Base-by-base conservation (phyloP, 306 rosid genomes). In the Senna tora region DNA sequence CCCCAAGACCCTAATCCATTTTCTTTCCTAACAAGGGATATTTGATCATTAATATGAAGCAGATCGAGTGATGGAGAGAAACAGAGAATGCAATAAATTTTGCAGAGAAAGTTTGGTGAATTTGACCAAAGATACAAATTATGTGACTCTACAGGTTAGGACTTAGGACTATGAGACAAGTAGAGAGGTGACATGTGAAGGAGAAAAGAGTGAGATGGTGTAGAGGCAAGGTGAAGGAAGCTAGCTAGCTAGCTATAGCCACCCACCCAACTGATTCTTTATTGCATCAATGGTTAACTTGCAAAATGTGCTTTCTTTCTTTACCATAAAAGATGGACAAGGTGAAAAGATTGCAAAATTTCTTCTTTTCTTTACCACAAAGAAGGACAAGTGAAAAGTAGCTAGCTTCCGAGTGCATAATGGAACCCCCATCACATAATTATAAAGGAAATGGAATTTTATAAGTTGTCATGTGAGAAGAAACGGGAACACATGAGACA, bases 391-490 rank as follows among this genome's bases (percentile, higher is more conserved):
- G 65, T 39, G 7, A 63, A 63, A 73, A 53, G 61, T 55, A 57
- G 39, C 25, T 55, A 57, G 39, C 25, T 59, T 59, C 15, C 45
- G 7, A 16, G 57, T 28, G 22, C 7, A 10, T 34, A 79, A 20
- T 67, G 30, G 5, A 39, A 57, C 71, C 58, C 58, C 65, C 58
- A 65, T 12, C 10, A 25, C 46, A 43, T 33, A n/a, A 64, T 62
- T 15, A 76, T 5, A 16, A 41, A 50, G 59, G 58, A 49, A 63
- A 70, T 64, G 34, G 57, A 63, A 49, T 55, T 61, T 69, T 54
- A 36, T 36, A 76, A 66, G 76, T 68, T 25, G 21, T 46, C 81
- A 79, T 79, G 86, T 83, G 81, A 71, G 25, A 59, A 60, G 39
- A 25, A 65, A 71, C n/a, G 16, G 34, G 25, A 66, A 80, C 66